Evolutionary conservation across 164 flowering plant species (phyloP).

Genomic region (Malania oleifera): DNA sequence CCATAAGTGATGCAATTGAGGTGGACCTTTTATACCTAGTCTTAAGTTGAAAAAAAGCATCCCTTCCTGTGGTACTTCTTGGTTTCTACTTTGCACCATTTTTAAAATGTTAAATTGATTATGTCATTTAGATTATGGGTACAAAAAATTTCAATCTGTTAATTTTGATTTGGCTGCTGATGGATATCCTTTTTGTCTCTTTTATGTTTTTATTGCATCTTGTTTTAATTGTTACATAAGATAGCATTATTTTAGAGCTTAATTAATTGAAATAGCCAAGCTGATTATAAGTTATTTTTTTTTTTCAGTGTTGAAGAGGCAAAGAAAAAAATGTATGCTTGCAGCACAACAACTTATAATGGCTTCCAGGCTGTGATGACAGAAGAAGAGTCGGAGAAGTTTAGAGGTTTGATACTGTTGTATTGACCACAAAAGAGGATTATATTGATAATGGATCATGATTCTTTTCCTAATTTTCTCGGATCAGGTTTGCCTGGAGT

Average conservation of each 20-base stretch:
- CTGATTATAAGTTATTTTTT: conserved; percentile 4
- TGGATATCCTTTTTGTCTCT: no score
- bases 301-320: conserved; percentile 79
- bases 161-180: no score
- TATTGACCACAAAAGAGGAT: background rate
- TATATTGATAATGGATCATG: background rate
- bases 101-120: no score
- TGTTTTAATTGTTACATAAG: no score
- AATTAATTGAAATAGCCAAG: background rate
- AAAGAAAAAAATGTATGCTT: conserved; percentile 81
- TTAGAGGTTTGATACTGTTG: conserved; percentile 42
- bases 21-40: no score
- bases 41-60: no score
- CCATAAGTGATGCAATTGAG: no score
- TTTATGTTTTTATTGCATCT: no score
- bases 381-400: conserved; percentile 78
- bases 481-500: conserved; percentile 82
- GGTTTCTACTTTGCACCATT: no score
- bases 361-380: conserved; percentile 91
- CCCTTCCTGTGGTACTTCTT: no score
- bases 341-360: conserved; percentile 82
- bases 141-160: no score
- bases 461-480: background rate
- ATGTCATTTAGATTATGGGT: no score
- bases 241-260: conserved; percentile 2